Evolutionary conservation across 495 filamentous ascomycete genomes (phyloP).

Genomic region (Cudoniella acicularis): DNA sequence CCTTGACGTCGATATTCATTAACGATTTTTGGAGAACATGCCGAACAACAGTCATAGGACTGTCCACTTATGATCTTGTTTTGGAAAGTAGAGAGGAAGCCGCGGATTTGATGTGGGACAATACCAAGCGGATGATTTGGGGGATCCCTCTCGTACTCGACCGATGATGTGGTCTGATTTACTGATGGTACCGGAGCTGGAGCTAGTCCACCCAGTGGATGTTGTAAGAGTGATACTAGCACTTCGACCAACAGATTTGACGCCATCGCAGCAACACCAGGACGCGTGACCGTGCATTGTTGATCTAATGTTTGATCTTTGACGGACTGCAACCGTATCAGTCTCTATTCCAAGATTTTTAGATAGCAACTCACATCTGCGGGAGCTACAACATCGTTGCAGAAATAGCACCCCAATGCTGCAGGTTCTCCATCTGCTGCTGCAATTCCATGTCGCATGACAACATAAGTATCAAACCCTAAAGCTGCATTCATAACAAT

Average conservation of each 20-base stretch:
- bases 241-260: constrained; percentile 91
- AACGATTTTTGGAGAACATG: constrained; percentile 76
- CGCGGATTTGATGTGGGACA: constrained; percentile 89
- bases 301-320: constrained; percentile 94
- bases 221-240: constrained; percentile 82
- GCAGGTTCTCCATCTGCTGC: constrained; percentile 45
- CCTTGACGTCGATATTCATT: constrained; percentile 66
- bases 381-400: constrained; percentile 95
- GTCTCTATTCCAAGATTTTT: not conserved
- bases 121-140: constrained; percentile 74
- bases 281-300: constrained; percentile 95
- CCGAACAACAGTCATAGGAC: constrained; percentile 88
- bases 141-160: constrained; percentile 50
- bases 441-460: constrained; percentile 85
- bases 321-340: constrained; percentile 48
- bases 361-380: constrained; percentile 69
- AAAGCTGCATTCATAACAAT: constrained; percentile 95
- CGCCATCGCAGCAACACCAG: constrained; percentile 86
- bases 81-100: constrained; percentile 81
- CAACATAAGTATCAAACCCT: constrained; percentile 94
- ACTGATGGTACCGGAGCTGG: constrained; percentile 38
- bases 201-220: constrained; percentile 59
- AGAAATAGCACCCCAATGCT: constrained; percentile 94
- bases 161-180: constrained; percentile 23
- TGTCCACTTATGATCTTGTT: constrained; percentile 77